A percentile compares a stretch with the other conserved stretches of the same genome.
Conservation (phyloP, 352 stramenopile genomes). For the Phytophthora tentaculata region DNA sequence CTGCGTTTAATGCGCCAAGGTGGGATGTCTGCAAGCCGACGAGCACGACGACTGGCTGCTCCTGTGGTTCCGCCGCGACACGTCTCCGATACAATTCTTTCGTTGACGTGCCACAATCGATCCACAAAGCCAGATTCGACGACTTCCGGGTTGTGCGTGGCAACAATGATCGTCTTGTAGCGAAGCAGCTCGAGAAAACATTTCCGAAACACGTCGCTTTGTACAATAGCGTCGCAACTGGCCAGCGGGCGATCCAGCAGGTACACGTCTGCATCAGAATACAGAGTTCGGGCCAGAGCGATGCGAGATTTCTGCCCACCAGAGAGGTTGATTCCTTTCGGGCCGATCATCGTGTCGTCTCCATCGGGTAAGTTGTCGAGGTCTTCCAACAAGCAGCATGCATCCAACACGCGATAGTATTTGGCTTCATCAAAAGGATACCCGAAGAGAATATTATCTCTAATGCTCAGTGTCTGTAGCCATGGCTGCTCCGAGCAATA, state of each 20-base stretch:
- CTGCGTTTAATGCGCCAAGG: conserved; percentile 34
- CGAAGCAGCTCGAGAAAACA: conserved; percentile 46
- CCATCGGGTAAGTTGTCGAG: conserved; percentile 42
- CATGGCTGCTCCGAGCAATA: conserved; percentile 91
- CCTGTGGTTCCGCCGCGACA: conserved; percentile 11
- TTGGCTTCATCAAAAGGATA: conserved; percentile 49
- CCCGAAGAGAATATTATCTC: conserved; percentile 95
- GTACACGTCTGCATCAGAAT: conserved; percentile 46
- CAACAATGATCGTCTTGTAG: conserved; percentile 77
- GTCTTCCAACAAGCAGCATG: conserved; percentile 56
- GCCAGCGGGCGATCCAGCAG: conserved; percentile 47
- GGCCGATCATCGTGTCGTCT: conserved; percentile 44
- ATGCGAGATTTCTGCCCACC: conserved; percentile 44
- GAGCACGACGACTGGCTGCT: conserved; percentile 29
- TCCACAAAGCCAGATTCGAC: conserved; percentile 49
- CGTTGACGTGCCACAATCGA: conserved; percentile 36
- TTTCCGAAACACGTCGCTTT: conserved; percentile 55
- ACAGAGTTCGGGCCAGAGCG: conserved; percentile 45
- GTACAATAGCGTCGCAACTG: conserved; percentile 40
- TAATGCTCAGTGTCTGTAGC: conserved; percentile 94
- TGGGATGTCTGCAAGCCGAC: conserved; percentile 39
- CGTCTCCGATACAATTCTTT: conserved; percentile 30
- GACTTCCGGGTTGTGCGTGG: conserved; percentile 91
- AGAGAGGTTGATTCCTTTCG: conserved; percentile 41
- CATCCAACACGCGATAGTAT: conserved; percentile 54